Conservation (phyloP, 1,284 basidiomycete genomes). For the Leucoagaricus sp. region DNA sequence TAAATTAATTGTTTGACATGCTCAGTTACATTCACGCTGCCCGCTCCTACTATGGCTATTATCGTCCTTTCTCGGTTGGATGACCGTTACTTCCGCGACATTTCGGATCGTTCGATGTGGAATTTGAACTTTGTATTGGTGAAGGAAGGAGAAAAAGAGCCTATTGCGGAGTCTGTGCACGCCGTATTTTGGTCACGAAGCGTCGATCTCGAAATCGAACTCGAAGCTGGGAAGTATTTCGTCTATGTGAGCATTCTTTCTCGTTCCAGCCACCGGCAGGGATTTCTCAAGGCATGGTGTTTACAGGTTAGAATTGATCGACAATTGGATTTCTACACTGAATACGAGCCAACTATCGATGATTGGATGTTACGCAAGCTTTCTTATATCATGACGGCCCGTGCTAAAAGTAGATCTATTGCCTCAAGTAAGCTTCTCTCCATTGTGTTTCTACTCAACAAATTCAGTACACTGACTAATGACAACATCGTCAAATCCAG, state of each 20-base stretch:
- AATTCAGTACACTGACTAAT: background rate
- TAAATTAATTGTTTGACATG: constrained; percentile 1
- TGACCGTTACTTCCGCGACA: constrained; percentile 45
- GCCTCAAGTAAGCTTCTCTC: constrained; percentile 41
- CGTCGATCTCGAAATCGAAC: constrained; percentile 44
- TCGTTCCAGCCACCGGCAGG: background rate
- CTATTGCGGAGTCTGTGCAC: constrained; percentile 41
- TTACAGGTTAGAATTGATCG: constrained; percentile 26
- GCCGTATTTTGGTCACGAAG: constrained; percentile 43
- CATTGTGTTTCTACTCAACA: background rate
- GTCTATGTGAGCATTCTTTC: constrained; percentile 43
- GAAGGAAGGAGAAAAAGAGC: constrained; percentile 44
- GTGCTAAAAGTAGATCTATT: constrained; percentile 47
- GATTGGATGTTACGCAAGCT: constrained; percentile 41
- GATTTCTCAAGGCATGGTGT: background rate
- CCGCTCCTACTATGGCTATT: constrained; percentile 41
- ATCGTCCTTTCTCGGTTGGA: constrained; percentile 57
- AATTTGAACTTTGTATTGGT: constrained; percentile 52
- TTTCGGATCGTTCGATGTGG: constrained; percentile 45
- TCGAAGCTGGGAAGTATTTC: constrained; percentile 53
- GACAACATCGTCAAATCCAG: constrained; percentile 12
- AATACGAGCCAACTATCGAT: constrained; percentile 26
- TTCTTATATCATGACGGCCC: constrained; percentile 41
- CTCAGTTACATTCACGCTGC: constrained; percentile 48
- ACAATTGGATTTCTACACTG: constrained; percentile 1